Conservation (phyloP, 352 stramenopile species). For the Pythium oligandrum region DNA sequence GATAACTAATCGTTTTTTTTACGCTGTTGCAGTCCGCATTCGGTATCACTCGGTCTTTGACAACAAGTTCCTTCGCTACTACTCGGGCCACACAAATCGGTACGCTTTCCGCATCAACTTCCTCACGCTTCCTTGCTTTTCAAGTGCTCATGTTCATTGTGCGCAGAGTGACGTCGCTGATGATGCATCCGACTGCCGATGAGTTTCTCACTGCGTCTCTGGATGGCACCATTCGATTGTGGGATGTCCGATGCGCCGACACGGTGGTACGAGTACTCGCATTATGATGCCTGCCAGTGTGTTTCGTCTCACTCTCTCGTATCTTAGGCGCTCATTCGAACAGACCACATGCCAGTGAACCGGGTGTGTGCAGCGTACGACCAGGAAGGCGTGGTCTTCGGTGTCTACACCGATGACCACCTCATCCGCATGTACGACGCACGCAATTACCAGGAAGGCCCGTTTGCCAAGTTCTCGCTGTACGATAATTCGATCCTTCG, state of each 20-base stretch:
- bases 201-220: conserved; percentile 80
- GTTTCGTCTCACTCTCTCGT: neutral
- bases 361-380: conserved; percentile 77
- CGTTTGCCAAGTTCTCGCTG: conserved; percentile 86
- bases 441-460: conserved; percentile 82
- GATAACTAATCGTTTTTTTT: conserved; percentile 6
- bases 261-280: conserved; percentile 29
- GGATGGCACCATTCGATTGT: conserved; percentile 73
- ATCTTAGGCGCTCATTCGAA: conserved; percentile 51
- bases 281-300: conserved; percentile 1
- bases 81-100: conserved; percentile 70
- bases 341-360: conserved; percentile 53
- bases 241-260: conserved; percentile 73
- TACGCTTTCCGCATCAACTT: conserved; percentile 13
- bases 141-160: neutral
- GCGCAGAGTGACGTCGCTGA: conserved; percentile 74
- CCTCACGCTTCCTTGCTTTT: too few species aligned
- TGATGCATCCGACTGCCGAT: conserved; percentile 83
- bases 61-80: conserved; percentile 88
- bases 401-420: conserved; percentile 79
- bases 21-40: conserved; percentile 47
- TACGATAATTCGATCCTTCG: conserved; percentile 67
- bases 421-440: conserved; percentile 88
- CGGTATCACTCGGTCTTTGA: conserved; percentile 87
- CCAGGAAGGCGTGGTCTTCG: conserved; percentile 81